A percentile compares a stretch with the other conserved stretches of the same genome.
Conservation (phyloP, 2,329 filamentous ascomycete species). For the Lomentospora prolificans region DNA sequence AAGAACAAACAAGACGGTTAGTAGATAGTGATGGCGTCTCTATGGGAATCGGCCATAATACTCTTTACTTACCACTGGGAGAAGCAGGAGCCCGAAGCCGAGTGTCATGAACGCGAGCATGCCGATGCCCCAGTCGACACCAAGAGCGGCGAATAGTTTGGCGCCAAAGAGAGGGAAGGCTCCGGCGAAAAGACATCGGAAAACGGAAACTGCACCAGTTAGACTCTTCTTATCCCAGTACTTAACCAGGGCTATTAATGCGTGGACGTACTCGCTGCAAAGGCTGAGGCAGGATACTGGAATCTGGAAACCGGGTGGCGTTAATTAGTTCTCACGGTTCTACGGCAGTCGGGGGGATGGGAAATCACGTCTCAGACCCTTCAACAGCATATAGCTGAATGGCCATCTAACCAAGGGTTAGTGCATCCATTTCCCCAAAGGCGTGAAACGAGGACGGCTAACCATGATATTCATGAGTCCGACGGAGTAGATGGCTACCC, state of each 20-base stretch:
- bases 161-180: constrained; percentile 3
- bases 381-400: constrained; percentile 6
- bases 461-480: constrained; percentile 5
- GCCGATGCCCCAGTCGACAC: constrained; percentile 7
- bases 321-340: too few relatives aligned
- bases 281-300: constrained; percentile 4
- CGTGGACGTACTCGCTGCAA: constrained; percentile 4
- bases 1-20: too few relatives aligned
- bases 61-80: too few relatives aligned
- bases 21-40: too few relatives aligned
- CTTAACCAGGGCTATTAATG: too few relatives aligned
- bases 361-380: too few relatives aligned
- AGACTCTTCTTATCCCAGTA: too few relatives aligned
- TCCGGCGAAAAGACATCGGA: constrained; percentile 5
- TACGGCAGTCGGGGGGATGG: too few relatives aligned
- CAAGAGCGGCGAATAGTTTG: neutral
- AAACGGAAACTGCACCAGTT: neutral
- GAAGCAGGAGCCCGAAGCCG: neutral
- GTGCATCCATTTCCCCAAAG: neutral
- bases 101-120: constrained; percentile 4
- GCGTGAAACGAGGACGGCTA: neutral
- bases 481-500: neutral
- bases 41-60: too few relatives aligned
- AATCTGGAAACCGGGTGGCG: neutral
- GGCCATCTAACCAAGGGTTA: neutral